Evolutionary conservation across 306 rosid genomes (phyloP), one percentile per base, ranked within the genome.

Genomic region (Vigna trinervia): DNA sequence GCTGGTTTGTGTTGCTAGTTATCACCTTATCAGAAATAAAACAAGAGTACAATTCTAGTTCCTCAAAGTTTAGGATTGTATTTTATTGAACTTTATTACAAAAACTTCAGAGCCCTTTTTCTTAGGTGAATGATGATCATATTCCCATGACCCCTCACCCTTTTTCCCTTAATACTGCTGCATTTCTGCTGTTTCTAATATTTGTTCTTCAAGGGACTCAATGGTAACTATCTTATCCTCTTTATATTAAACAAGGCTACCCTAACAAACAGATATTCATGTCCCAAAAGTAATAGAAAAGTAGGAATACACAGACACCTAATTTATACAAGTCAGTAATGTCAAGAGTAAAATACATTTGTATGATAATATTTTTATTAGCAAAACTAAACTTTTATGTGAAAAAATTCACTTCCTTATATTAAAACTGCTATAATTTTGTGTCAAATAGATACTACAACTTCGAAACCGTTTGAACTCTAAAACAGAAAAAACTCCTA

Each of bases 1-100:
- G 73, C 75, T 56, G 75, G 80, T 85, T 71, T 85, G 65, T 74
- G 81, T 78, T 50, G 17, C 58, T 74, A 23, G 61, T 80, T 57
- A 41, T 80, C 73, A n/a, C 34, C 41, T 65, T 80, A 56, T 80
- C 47, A 45, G 13, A 5, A 78, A 70, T 74, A 70, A 56, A 71
- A 65, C 41, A 80, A 39, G 59, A 51, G 59, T 68, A 20, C 30
- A 47, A 12, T 75, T 79, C 13, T 62, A 60, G 78, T 69, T 38
- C 36, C 69, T 69, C 38, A 34, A 69, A 53, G 60, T 39, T 75
- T 63, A 70, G 73, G 64, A 54, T 43, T 74, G 45, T 69, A 45
- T 62, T 73, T 15, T 66, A 45, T 32, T 20, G 12, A 66, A 45
- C 61, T 53, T 73, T 12, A 38, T 34, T 64, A 52, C 39, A 15